A percentile compares a stretch with the other conserved stretches of the same genome.
phyloP scores from a whole-genome alignment of 2,329 filamentous ascomycete genomes.

The Colletotrichum salicis region DNA sequence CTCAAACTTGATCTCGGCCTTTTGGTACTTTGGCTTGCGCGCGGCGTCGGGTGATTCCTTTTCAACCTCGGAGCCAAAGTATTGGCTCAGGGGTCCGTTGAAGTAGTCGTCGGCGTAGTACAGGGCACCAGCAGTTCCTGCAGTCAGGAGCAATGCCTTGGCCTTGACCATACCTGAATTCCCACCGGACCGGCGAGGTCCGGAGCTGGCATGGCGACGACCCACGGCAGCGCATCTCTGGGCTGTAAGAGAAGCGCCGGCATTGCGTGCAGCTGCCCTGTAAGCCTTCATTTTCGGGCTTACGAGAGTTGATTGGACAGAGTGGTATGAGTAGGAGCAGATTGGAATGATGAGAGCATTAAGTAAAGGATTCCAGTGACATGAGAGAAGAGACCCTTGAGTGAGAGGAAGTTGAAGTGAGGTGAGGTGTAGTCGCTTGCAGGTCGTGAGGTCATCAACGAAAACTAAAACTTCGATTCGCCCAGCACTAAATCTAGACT shows the following conservation, averaged over 20 bases:
- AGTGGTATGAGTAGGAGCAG: not conserved
- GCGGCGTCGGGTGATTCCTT: slow-evolving; percentile 11
- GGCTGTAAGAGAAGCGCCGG: slow-evolving; percentile 31
- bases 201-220: slow-evolving; percentile 27
- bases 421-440: slow-evolving; percentile 24
- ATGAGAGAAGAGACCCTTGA: not conserved
- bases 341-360: slow-evolving; percentile 3
- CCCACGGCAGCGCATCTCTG: slow-evolving; percentile 23
- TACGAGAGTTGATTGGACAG: not conserved
- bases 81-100: slow-evolving; percentile 30
- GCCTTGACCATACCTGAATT: slow-evolving; percentile 9
- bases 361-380: not conserved
- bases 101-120: slow-evolving; percentile 46
- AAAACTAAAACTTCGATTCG: slow-evolving; percentile 36
- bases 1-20: slow-evolving; percentile 75
- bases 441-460: slow-evolving; percentile 37
- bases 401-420: not conserved
- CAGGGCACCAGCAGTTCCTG: slow-evolving; percentile 50
- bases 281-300: slow-evolving; percentile 27
- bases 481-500: slow-evolving; percentile 29
- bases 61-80: slow-evolving; percentile 6
- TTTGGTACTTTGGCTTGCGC: slow-evolving; percentile 39
- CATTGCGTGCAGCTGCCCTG: slow-evolving; percentile 21
- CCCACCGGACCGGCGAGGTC: slow-evolving; percentile 4
- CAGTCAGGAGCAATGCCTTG: slow-evolving; percentile 12